phyloP scores from a whole-genome alignment of 192 early-diverging fungal species.

The Coemansia sp. region DNA sequence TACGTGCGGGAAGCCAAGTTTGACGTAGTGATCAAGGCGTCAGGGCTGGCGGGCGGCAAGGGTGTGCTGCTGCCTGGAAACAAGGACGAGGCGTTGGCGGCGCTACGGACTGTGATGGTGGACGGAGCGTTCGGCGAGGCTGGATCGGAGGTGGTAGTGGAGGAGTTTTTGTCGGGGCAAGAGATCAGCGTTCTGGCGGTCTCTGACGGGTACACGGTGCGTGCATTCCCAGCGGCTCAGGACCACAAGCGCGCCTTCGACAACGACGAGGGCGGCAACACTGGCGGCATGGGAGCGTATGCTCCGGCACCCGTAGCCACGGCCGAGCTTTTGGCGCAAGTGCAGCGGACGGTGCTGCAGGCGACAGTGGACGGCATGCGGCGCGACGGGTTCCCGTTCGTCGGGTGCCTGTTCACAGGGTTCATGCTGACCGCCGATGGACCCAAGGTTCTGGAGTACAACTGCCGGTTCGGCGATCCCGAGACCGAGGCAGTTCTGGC shows the following conservation, averaged over 20 bases:
- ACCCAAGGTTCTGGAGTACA: constrained; percentile 97
- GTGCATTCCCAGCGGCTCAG: constrained; percentile 91
- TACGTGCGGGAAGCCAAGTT: constrained; percentile 65
- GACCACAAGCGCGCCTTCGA: constrained; percentile 99
- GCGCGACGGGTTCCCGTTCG: constrained; percentile 93
- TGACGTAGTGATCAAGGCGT: constrained; percentile 92
- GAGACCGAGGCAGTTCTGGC: constrained; percentile 97
- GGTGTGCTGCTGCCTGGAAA: constrained; percentile 91
- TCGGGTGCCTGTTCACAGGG: constrained; percentile 96
- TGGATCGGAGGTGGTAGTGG: constrained; percentile 92
- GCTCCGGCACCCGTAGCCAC: constrained; percentile 94
- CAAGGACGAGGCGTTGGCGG: constrained; percentile 82
- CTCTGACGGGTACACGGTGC: constrained; percentile 93
- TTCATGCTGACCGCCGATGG: constrained; percentile 92
- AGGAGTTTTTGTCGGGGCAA: constrained; percentile 92
- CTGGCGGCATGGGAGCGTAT: constrained; percentile 99
- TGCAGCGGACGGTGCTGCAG: constrained; percentile 81
- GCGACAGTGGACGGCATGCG: constrained; percentile 97
- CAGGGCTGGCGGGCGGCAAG: constrained; percentile 97
- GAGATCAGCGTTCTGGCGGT: constrained; percentile 92
- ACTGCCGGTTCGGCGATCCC: constrained; percentile 98
- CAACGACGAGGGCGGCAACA: constrained; percentile 93
- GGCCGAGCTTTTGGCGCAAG: constrained; percentile 66
- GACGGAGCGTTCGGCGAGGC: constrained; percentile 87
- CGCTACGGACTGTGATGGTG: constrained; percentile 89